Conservation (phyloP, 306 rosid species). For the Senna siamea region DNA sequence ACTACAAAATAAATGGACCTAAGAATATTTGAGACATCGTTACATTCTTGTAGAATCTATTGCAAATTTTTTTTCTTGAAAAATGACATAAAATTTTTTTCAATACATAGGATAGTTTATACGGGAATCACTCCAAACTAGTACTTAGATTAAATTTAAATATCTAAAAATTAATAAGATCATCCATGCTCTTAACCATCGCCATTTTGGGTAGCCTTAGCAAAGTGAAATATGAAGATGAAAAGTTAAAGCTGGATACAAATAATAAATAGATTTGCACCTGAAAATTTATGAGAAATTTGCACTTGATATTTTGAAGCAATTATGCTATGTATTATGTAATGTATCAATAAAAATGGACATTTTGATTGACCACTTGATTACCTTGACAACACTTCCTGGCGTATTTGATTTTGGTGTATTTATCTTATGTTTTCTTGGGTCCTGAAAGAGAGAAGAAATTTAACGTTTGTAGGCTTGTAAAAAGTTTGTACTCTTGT, state of each 20-base stretch:
- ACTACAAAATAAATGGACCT: constrained; percentile 32
- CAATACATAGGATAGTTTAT: constrained; percentile 6
- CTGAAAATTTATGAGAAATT: constrained; percentile 18
- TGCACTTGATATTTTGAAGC: constrained; percentile 31
- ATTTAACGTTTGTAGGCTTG: constrained; percentile 36
- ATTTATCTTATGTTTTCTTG: constrained; percentile 66
- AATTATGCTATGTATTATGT: neutral
- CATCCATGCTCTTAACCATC: constrained; percentile 25
- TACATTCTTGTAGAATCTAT: constrained; percentile 29
- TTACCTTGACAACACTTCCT: constrained; percentile 73
- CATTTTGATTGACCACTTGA: constrained; percentile 31
- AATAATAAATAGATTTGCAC: constrained; percentile 21
- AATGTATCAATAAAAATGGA: constrained; percentile 9
- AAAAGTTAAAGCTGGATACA: constrained; percentile 11
- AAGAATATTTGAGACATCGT: constrained; percentile 31
- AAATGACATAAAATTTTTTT: constrained; percentile 12
- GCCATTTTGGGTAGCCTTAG: constrained; percentile 27
- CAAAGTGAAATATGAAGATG: constrained; percentile 24
- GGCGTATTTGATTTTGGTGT: constrained; percentile 78
- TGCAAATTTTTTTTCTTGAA: neutral
- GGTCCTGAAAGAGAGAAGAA: constrained; percentile 61
- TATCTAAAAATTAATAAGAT: constrained; percentile 11
- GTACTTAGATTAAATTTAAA: constrained; percentile 15
- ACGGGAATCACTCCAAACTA: constrained; percentile 33
- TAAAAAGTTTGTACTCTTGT: constrained; percentile 23